Evolutionary conservation across 768 basidiomycete species (phyloP).

Genomic region (Boletus rex-veris): DNA sequence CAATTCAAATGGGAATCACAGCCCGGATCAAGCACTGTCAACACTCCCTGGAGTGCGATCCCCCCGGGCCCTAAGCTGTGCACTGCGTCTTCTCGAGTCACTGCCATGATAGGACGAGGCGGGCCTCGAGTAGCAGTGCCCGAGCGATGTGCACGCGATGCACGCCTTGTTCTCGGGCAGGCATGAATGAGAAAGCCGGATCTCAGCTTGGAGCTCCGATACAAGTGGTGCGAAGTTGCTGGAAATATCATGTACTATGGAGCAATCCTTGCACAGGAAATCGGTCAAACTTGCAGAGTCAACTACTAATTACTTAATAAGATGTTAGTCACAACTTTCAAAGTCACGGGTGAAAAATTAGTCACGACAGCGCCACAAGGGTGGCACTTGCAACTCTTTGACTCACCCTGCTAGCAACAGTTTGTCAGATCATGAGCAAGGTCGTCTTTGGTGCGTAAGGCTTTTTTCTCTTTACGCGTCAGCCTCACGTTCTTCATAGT

Average conservation of each 20-base stretch:
- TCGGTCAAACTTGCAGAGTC: no score
- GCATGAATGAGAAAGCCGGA: not conserved
- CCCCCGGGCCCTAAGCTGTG: not conserved
- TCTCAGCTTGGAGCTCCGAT: not conserved
- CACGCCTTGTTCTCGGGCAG: not conserved
- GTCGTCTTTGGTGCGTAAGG: conserved; percentile 63
- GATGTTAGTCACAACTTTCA: not conserved
- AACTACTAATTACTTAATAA: no score
- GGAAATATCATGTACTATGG: not conserved
- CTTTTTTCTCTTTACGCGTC: not conserved
- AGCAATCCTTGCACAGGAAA: no score
- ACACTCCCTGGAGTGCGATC: no score
- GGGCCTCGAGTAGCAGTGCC: not conserved
- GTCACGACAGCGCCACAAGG: conserved; percentile 17
- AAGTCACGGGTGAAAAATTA: not conserved
- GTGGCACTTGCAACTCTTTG: not conserved
- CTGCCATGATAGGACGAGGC: not conserved
- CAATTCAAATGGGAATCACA: no score
- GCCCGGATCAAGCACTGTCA: no score
- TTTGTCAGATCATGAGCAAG: conserved; percentile 49
- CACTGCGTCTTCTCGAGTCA: not conserved
- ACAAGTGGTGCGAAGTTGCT: conserved; percentile 3
- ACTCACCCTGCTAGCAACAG: not conserved
- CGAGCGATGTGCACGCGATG: not conserved
- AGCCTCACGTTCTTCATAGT: conserved; percentile 40